Evolutionary conservation across 768 basidiomycete genomes (phyloP).

Genomic region (Lentinula sp.): DNA sequence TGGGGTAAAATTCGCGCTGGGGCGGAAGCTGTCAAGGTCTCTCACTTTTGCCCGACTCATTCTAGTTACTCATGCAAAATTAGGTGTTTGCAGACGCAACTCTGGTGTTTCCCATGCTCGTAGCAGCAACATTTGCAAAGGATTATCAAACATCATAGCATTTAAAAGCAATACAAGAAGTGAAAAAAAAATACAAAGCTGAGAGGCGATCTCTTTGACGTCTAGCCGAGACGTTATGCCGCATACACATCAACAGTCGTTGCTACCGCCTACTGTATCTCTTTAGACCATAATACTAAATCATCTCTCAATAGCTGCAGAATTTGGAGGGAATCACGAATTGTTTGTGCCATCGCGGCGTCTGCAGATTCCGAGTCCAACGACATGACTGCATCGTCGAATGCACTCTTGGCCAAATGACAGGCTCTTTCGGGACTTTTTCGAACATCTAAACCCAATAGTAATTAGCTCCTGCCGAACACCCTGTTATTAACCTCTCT

Average conservation of each 20-base stretch:
- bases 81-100: constrained; percentile 95
- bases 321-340: constrained; percentile 77
- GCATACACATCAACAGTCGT: neutral
- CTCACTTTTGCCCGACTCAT: neutral
- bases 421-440: constrained; percentile 84
- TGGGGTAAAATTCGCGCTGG: constrained; percentile 97
- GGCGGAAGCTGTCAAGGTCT: constrained; percentile 77
- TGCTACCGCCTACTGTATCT: constrained; percentile 40
- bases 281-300: constrained; percentile 78
- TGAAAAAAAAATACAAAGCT: neutral
- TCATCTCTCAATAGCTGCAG: constrained; percentile 81
- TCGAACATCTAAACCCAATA: constrained; percentile 50
- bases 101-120: constrained; percentile 89
- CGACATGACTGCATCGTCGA: constrained; percentile 82
- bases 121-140: constrained; percentile 89
- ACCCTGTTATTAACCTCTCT: neutral
- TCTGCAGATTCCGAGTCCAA: constrained; percentile 35
- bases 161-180: neutral
- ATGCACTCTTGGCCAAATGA: constrained; percentile 86
- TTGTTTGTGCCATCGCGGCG: constrained; percentile 27
- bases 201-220: neutral
- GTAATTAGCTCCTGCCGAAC: neutral
- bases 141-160: constrained; percentile 14
- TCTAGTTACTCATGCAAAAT: constrained; percentile 6
- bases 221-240: neutral